A percentile compares a stretch with the other conserved stretches of the same genome.
phyloP scores from a whole-genome alignment of 352 stramenopile genomes.

The Phytopythium litorale region DNA sequence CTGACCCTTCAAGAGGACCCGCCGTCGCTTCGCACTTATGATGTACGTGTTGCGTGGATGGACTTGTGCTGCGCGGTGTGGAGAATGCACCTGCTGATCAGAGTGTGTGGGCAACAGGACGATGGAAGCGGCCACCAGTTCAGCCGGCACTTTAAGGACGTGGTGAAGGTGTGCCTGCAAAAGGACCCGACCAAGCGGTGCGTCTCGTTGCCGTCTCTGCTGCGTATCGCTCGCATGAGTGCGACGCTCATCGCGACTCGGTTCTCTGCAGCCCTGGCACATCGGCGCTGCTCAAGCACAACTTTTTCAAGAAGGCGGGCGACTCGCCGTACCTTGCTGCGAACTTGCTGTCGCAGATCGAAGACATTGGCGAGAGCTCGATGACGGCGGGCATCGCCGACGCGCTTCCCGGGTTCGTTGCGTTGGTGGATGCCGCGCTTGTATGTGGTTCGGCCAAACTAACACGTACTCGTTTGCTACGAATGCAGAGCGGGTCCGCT shows the following conservation, averaged over 20 bases:
- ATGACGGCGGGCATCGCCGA: conserved; percentile 84
- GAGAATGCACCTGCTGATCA: background rate
- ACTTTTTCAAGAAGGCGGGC: conserved; percentile 87
- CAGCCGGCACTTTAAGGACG: conserved; percentile 83
- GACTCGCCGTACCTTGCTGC: conserved; percentile 61
- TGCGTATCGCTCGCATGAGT: background rate
- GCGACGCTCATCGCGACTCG: background rate
- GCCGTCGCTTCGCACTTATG: conserved; percentile 88
- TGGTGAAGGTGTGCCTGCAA: conserved; percentile 87
- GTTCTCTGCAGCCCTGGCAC: conserved; percentile 55
- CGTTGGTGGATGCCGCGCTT: conserved; percentile 2
- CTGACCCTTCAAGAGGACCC: conserved; percentile 96
- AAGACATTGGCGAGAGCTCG: conserved; percentile 87
- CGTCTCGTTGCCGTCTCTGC: background rate
- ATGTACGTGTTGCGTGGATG: conserved; percentile 37
- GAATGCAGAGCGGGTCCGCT: conserved; percentile 60
- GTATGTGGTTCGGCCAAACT: background rate
- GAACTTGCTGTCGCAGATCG: conserved; percentile 68
- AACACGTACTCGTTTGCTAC: background rate
- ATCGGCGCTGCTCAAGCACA: conserved; percentile 82
- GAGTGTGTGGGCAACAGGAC: conserved; percentile 33
- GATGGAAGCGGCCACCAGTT: conserved; percentile 83
- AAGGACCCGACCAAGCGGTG: conserved; percentile 86
- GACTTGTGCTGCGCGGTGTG: background rate
- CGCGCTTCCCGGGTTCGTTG: conserved; percentile 64